Base-by-base conservation (phyloP, 2,329 filamentous ascomycete species). In the Colletotrichum salicis region DNA sequence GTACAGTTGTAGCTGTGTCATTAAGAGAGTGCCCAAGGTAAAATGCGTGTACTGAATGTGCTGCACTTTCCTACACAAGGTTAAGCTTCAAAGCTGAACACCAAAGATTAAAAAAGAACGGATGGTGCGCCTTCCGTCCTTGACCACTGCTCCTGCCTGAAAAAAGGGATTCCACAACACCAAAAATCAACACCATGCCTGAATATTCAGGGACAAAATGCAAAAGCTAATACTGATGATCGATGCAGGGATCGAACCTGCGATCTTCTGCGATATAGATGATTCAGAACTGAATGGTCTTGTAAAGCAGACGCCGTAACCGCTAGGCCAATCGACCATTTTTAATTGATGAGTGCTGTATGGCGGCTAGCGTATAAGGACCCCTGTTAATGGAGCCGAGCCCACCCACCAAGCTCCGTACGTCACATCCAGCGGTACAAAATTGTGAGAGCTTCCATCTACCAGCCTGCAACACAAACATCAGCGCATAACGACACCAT, bases 181-280 rank as follows among this genome's bases (percentile, higher is more conserved):
- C 11, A 24, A 54, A 7, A 12, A 10, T 5, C 4, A 13, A 13
- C 22, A 27, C 29, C 27, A 29, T 7, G 19, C 10, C 27, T 29
- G 27, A 45, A 3, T 19, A 10, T 37, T 29, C 27, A 13, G 3
- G 3, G 10, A 29, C 37, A 51, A 64, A 64, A 1, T 1, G n/a
- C 54, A 64, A 72, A 73, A 76, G 71, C 64, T 22, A 24, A 73
- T 66, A 52, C 24, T 70, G 41, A 29, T 82, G 81, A 81, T 80
- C 80, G 81, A 78, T 78, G 80, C 81, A 83, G 82, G 82, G 80
- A 79, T 84, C 81, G 82, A 84, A 84, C 82, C 82, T 83, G 81
- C 80, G 82, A 83, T 80, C 81, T 79, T 81, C 76, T 80, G 80
- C 78, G 81, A 29, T 29, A 5, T 4, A 29, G 27, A 29, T 4